phyloP scores from a whole-genome alignment of 108 stramenopile genomes.

The Schizochytrium sp. region DNA sequence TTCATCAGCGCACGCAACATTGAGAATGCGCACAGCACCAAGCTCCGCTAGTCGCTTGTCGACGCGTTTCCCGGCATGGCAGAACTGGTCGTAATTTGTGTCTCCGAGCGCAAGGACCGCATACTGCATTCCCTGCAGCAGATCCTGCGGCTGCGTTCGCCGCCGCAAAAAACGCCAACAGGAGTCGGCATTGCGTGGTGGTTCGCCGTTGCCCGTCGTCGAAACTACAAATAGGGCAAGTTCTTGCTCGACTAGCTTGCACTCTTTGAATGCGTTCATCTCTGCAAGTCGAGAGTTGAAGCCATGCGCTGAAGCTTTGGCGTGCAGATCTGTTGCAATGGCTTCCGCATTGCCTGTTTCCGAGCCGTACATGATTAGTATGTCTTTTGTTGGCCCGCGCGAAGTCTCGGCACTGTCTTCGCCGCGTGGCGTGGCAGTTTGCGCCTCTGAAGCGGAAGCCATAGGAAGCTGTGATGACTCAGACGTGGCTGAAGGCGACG shows the following conservation, averaged over 20 bases:
- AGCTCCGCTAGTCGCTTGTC: slow-evolving; percentile 58
- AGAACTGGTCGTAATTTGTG: slow-evolving; percentile 67
- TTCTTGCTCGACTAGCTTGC: not conserved
- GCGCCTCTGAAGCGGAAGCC: not conserved
- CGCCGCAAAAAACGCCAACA: slow-evolving; percentile 17
- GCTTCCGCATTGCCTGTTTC: slow-evolving; percentile 33
- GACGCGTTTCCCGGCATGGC: slow-evolving; percentile 56
- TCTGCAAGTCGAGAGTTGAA: not conserved
- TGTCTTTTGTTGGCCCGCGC: not conserved
- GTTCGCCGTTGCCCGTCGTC: slow-evolving; percentile 1
- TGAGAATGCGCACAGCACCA: slow-evolving; percentile 51
- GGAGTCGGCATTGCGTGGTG: not conserved
- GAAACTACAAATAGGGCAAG: not conserved
- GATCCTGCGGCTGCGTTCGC: not conserved
- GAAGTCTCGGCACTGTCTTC: not conserved
- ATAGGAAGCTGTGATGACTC: no score
- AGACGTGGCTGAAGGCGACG: no score
- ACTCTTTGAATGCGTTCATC: not conserved
- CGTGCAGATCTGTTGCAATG: slow-evolving; percentile 23
- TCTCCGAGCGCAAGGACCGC: slow-evolving; percentile 74
- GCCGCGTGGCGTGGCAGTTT: not conserved
- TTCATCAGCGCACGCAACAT: slow-evolving; percentile 70
- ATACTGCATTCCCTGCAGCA: slow-evolving; percentile 46
- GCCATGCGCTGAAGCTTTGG: not conserved
- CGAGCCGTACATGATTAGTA: slow-evolving; percentile 22